Evolutionary conservation across 2,329 filamentous ascomycete genomes (phyloP).

Genomic region (Amesomyces nigricolor): DNA sequence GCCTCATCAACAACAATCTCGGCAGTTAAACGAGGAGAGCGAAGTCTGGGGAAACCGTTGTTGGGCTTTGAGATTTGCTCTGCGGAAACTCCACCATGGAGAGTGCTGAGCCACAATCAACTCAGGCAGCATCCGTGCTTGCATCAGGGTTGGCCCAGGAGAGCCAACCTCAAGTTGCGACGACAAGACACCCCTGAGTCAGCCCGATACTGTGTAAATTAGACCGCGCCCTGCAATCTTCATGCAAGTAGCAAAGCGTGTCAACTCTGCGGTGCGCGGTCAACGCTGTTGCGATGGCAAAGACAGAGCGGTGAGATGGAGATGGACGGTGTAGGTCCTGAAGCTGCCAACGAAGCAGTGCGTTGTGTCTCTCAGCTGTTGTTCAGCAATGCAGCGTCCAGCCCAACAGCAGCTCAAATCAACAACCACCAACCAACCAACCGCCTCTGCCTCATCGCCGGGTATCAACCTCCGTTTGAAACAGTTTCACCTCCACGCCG

Average conservation of each 20-base stretch:
- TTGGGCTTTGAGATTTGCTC: too few species aligned
- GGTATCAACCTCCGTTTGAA: background rate
- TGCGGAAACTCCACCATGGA: background rate
- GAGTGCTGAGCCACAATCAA: slow-evolving; percentile 11
- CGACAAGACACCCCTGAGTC: slow-evolving; percentile 10
- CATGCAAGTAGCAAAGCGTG: slow-evolving; percentile 3
- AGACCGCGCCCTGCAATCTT: slow-evolving; percentile 6
- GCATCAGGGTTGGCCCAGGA: slow-evolving; percentile 7
- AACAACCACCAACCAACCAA: background rate
- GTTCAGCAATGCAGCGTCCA: background rate
- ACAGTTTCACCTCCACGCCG: too few species aligned
- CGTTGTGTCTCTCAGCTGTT: background rate
- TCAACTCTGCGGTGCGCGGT: background rate
- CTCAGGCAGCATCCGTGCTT: slow-evolving; percentile 12
- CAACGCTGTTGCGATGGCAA: background rate
- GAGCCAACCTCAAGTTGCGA: background rate
- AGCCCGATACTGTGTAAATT: slow-evolving; percentile 8
- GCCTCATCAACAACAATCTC: too few species aligned
- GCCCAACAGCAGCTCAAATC: background rate
- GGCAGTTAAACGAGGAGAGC: background rate
- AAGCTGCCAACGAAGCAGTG: slow-evolving; percentile 1
- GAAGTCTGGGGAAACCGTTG: background rate
- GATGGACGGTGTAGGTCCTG: background rate
- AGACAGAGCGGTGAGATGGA: slow-evolving; percentile 6
- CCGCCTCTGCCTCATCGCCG: background rate